Percentiles rank a stretch among this genome's conserved stretches.
Conservation (phyloP, 768 basidiomycete genomes). For the Leccinum subgranulosum region DNA sequence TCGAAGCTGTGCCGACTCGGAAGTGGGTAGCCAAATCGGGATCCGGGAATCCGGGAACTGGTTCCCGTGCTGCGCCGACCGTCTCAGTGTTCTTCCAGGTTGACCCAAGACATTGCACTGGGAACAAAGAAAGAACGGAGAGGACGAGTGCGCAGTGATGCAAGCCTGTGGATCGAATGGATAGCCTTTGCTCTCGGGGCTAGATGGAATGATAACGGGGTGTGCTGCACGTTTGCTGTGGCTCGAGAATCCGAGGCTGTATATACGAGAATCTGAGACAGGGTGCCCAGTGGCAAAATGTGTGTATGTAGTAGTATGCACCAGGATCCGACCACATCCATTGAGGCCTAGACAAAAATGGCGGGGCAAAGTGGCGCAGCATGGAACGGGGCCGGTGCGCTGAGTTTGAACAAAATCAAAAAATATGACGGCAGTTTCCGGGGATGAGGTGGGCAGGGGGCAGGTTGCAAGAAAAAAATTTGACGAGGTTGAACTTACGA, state of each 20-base stretch:
- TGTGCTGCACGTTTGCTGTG: background rate
- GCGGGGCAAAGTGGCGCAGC: too few relatives aligned
- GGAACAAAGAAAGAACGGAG: background rate
- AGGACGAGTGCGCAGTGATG: background rate
- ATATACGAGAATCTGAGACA: background rate
- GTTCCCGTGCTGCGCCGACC: background rate
- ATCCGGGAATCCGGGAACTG: background rate
- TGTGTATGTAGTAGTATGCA: too few relatives aligned
- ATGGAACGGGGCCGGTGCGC: background rate
- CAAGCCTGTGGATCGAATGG: background rate
- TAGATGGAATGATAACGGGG: background rate
- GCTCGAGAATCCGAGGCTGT: background rate
- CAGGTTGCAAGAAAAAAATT: slow-evolving; percentile 11
- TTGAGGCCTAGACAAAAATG: too few relatives aligned
- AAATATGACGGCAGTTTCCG: slow-evolving; percentile 16
- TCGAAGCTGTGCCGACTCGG: background rate
- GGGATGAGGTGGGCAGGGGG: slow-evolving; percentile 5
- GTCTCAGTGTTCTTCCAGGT: background rate
- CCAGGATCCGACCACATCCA: too few relatives aligned
- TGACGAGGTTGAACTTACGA: slow-evolving; percentile 6
- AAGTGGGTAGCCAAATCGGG: background rate
- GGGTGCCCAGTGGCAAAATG: background rate
- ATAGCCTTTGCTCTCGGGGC: background rate
- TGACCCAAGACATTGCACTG: background rate
- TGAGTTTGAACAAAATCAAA: slow-evolving; percentile 16